These are phyloP conservation scores for Mycena latifolia DNA, from an alignment of 768 basidiomycete genomes.

Conservation along the genomic window DNA sequence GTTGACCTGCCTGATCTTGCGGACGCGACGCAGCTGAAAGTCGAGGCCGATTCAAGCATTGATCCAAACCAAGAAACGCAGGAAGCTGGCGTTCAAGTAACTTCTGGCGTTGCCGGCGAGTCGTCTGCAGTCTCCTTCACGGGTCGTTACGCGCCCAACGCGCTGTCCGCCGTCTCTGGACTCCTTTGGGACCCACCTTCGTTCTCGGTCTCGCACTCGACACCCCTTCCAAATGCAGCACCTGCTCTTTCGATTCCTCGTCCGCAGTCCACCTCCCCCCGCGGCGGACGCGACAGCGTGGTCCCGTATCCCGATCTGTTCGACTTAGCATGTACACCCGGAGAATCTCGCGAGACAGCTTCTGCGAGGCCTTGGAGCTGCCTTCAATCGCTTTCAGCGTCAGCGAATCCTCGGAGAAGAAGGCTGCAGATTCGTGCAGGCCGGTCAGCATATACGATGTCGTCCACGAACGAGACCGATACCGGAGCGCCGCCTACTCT, in stretches of 20 bases:
- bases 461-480: conserved; percentile 22
- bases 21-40: not conserved
- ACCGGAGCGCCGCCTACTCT: conserved; percentile 26
- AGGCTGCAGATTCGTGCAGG: not conserved
- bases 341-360: conserved; percentile 33
- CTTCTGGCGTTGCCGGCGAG: not conserved
- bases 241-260: conserved; percentile 10
- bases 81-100: not conserved
- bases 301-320: conserved; percentile 39
- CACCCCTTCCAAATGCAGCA: conserved; percentile 15
- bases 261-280: conserved; percentile 12
- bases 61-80: not conserved
- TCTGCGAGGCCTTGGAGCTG: conserved; percentile 21
- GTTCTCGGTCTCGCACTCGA: conserved; percentile 21
- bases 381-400: conserved; percentile 11
- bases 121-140: conserved; percentile 7
- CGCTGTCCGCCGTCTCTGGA: conserved; percentile 34
- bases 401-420: conserved; percentile 18
- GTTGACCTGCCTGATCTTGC: not conserved
- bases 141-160: conserved; percentile 23
- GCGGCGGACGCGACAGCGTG: conserved; percentile 11
- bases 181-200: conserved; percentile 36
- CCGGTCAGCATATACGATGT: conserved; percentile 30
- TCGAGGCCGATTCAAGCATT: conserved; percentile 11
- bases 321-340: conserved; percentile 38